These are phyloP conservation scores for Epichloe brachyelytri DNA, from an alignment of 2,329 filamentous ascomycete genomes.

Conservation along the genomic window DNA sequence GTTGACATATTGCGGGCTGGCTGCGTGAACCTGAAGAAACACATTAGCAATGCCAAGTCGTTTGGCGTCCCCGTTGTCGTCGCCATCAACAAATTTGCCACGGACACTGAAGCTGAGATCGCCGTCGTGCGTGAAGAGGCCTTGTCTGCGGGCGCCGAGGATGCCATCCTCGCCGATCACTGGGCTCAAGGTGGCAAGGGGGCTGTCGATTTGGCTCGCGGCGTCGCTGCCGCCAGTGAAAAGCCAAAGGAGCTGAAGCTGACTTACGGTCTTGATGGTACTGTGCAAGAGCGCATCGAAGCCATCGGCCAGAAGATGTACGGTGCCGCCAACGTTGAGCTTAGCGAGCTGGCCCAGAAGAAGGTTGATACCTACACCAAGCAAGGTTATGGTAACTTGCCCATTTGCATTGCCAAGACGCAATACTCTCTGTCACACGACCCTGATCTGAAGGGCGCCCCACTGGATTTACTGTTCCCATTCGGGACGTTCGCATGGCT, in stretches of 20 bases:
- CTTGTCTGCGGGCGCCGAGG: slow-evolving; percentile 80
- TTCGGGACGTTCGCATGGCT: slow-evolving; percentile 85
- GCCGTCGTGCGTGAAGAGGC: slow-evolving; percentile 82
- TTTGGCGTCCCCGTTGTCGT: slow-evolving; percentile 93
- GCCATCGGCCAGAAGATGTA: slow-evolving; percentile 89
- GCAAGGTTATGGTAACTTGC: slow-evolving; percentile 84
- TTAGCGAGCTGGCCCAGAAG: slow-evolving; percentile 86
- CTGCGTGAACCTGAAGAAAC: slow-evolving; percentile 90
- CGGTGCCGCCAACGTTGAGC: slow-evolving; percentile 76
- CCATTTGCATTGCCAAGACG: slow-evolving; percentile 96
- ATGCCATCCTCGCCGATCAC: slow-evolving; percentile 89
- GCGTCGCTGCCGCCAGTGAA: slow-evolving; percentile 68
- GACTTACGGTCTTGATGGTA: slow-evolving; percentile 68
- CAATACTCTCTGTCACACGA: slow-evolving; percentile 96
- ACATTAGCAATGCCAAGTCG: slow-evolving; percentile 76
- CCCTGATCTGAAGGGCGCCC: slow-evolving; percentile 85
- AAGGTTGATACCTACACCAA: slow-evolving; percentile 92
- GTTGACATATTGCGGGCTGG: slow-evolving; percentile 80
- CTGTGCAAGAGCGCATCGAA: slow-evolving; percentile 81
- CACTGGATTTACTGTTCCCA: slow-evolving; percentile 85
- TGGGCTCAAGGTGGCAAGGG: slow-evolving; percentile 92
- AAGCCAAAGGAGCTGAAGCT: slow-evolving; percentile 81
- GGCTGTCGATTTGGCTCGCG: slow-evolving; percentile 76
- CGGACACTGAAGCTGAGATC: slow-evolving; percentile 87
- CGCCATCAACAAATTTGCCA: slow-evolving; percentile 92